phyloP scores from a whole-genome alignment of 2,329 filamentous ascomycete genomes.

The Aspergillus hortae region DNA sequence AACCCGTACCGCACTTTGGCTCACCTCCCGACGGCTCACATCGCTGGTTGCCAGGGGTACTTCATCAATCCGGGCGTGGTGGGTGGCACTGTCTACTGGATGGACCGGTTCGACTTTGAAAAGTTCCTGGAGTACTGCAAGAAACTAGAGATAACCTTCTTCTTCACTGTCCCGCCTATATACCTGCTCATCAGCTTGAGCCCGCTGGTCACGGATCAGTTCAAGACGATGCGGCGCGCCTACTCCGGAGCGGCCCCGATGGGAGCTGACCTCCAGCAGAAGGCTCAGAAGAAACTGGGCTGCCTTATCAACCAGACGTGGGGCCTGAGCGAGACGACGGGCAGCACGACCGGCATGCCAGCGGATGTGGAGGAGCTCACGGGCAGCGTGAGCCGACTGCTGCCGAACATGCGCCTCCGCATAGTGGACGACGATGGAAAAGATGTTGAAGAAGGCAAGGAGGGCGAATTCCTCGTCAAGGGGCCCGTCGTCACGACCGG shows the following conservation, averaged over 20 bases:
- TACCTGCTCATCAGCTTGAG: conserved; percentile 46
- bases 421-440: conserved; percentile 54
- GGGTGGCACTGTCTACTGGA: conserved; percentile 38
- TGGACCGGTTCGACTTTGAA: conserved; percentile 46
- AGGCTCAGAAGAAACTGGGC: conserved; percentile 13
- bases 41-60: conserved; percentile 38
- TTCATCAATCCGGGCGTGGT: conserved; percentile 36
- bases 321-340: conserved; percentile 50
- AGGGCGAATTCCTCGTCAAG: conserved; percentile 50
- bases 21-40: conserved; percentile 50
- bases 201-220: conserved; percentile 39
- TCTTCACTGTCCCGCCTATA: conserved; percentile 50
- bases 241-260: conserved; percentile 13
- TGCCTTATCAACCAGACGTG: conserved; percentile 45
- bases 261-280: conserved; percentile 11
- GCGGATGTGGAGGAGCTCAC: conserved; percentile 12
- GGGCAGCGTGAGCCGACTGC: conserved; percentile 11
- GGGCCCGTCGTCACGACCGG: conserved; percentile 51
- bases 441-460: conserved; percentile 47
- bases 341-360: conserved; percentile 12
- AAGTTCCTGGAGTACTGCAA: conserved; percentile 45
- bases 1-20: conserved; percentile 22
- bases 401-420: conserved; percentile 36
- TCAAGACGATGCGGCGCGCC: conserved; percentile 30
- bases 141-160: conserved; percentile 47